A percentile compares a stretch with the other conserved stretches of the same genome.
phyloP scores from a whole-genome alignment of 2,329 filamentous ascomycete genomes.

The Botrytis sinoallii region DNA sequence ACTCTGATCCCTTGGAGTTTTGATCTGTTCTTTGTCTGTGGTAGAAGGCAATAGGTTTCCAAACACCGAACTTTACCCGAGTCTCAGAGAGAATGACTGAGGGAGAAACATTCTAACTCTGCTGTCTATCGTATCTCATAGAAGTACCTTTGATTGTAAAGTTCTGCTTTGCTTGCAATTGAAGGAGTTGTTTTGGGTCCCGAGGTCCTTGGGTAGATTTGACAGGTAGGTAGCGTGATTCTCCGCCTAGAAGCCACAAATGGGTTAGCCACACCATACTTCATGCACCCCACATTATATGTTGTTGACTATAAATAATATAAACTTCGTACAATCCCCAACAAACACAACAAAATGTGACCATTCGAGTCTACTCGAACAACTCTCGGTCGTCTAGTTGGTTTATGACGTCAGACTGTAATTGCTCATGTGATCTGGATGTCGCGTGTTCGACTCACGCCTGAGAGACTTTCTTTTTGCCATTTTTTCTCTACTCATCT shows the following conservation, averaged over 20 bases:
- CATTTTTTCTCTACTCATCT: not conserved
- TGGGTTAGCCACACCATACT: not conserved
- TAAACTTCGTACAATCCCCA: no score
- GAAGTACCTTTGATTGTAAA: no score
- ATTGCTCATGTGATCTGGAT: slow-evolving; percentile 9
- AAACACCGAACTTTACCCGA: not conserved
- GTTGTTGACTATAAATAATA: not conserved
- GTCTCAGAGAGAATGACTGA: not conserved
- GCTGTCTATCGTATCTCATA: not conserved
- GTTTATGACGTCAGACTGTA: slow-evolving; percentile 22
- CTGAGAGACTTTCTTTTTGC: slow-evolving; percentile 14
- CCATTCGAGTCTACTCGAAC: slow-evolving; percentile 10
- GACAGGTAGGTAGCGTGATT: not conserved
- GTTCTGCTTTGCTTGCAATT: not conserved
- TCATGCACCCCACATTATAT: not conserved
- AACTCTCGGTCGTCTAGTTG: slow-evolving; percentile 22
- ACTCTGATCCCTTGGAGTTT: not conserved
- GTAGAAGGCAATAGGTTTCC: not conserved
- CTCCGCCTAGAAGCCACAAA: not conserved
- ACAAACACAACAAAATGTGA: slow-evolving; percentile 15
- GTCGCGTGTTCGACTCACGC: slow-evolving; percentile 21
- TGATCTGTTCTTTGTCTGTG: not conserved
- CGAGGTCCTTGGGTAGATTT: not conserved
- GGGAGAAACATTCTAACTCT: not conserved
- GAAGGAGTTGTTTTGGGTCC: not conserved